Evolutionary conservation across 108 stramenopile genomes (phyloP).

Genomic region (Cyclotella baltica): DNA sequence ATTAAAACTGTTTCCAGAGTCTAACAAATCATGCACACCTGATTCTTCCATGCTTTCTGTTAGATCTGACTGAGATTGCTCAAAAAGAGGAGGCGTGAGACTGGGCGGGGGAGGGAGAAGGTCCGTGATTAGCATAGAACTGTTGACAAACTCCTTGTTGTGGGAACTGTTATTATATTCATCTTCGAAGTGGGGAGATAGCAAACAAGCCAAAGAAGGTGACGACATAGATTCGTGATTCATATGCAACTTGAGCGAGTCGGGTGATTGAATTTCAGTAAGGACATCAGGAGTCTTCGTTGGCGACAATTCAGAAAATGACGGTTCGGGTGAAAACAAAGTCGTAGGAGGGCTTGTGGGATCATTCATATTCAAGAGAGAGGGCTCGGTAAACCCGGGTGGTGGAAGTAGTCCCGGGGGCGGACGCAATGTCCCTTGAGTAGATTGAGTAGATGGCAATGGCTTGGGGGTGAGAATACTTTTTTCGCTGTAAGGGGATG

Average conservation of each 20-base stretch:
- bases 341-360: slow-evolving; percentile 22
- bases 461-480: not conserved
- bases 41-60: slow-evolving; percentile 12
- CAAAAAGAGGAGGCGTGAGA: slow-evolving; percentile 35
- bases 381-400: slow-evolving; percentile 42
- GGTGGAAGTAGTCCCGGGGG: slow-evolving; percentile 52
- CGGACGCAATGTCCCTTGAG: slow-evolving; percentile 24
- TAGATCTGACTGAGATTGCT: not conserved
- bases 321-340: slow-evolving; percentile 25
- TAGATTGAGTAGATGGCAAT: no score
- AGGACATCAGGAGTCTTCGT: slow-evolving; percentile 11
- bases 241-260: slow-evolving; percentile 9
- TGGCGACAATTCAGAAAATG: slow-evolving; percentile 23
- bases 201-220: not conserved
- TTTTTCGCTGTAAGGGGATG: slow-evolving; percentile 12
- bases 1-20: slow-evolving; percentile 41
- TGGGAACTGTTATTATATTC: not conserved
- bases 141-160: slow-evolving; percentile 1
- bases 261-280: not conserved
- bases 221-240: slow-evolving; percentile 13
- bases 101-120: slow-evolving; percentile 11
- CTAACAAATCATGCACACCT: slow-evolving; percentile 40
- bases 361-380: slow-evolving; percentile 8
- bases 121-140: slow-evolving; percentile 3
- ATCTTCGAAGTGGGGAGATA: not conserved